Conservation (phyloP, 164 flowering plant species). For the Euptelea pleiosperma region DNA sequence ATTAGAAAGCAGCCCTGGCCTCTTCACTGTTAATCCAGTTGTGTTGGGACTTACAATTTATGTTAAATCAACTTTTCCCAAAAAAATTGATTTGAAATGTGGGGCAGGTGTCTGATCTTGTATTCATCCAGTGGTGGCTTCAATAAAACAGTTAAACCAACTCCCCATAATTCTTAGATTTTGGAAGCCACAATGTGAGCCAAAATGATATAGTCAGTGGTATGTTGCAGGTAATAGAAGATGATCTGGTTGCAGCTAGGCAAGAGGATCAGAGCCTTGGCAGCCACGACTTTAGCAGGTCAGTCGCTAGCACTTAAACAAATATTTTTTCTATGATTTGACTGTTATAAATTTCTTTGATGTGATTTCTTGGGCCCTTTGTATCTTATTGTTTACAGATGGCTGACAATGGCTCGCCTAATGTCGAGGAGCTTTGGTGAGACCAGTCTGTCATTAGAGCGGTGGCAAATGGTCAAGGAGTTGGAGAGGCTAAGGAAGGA, state of each 20-base stretch:
- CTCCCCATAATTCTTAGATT: no score
- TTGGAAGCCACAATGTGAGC: no score
- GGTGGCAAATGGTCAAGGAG: conserved; percentile 92
- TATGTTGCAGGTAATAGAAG: conserved; percentile 63
- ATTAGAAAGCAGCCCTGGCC: no score
- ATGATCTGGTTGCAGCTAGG: conserved; percentile 81
- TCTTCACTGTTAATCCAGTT: no score
- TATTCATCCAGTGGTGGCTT: no score
- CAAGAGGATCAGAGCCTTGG: conserved; percentile 73
- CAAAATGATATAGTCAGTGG: no score
- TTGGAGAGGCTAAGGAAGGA: conserved; percentile 71
- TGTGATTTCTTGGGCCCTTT: not conserved
- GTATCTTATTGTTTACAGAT: conserved; percentile 37
- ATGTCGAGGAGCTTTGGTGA: conserved; percentile 76
- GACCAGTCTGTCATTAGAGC: conserved; percentile 59
- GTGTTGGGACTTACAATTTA: no score
- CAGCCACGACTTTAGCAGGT: conserved; percentile 84
- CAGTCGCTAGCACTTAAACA: not conserved
- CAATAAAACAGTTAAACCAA: no score
- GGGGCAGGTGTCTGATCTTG: no score
- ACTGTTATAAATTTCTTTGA: not conserved
- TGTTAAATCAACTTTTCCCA: no score
- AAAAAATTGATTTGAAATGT: no score
- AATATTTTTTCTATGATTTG: not conserved
- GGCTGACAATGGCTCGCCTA: conserved; percentile 86